Evolutionary conservation across 345 rosid genomes (phyloP), one percentile per base, ranked within the genome.

Genomic region (Salix viminalis): DNA sequence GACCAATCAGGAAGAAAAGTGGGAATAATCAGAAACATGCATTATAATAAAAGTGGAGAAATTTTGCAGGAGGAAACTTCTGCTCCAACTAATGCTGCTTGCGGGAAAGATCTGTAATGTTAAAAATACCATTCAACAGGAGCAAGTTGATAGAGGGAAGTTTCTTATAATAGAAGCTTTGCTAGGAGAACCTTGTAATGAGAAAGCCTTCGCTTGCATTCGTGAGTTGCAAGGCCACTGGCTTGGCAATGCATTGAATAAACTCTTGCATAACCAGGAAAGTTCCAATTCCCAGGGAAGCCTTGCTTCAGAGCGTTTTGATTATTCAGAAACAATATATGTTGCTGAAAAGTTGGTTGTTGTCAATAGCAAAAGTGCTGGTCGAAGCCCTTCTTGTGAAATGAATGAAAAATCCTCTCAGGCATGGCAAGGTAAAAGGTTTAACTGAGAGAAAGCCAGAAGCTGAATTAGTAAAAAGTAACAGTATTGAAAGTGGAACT

Each of bases 21-120:
- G 74, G 23, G 71, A 67, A 67, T 46, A 46, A 9, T 67, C 73
- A 23, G 15, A 75, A 50, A 34, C 62, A n/a, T 16, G 78, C 87
- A 36, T 77, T n/a, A n/a, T n/a, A n/a, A n/a, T n/a, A n/a, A n/a
- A n/a, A n/a, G n/a, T n/a, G 87, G 82, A 24, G 54, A 85, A 48
- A 39, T 82, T 14, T 65, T 85, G 78, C 78, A 19, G 50, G 76
- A 76, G 46, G 76, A 71, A 76, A 48, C 15, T 80, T 75, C 72
- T 68, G 32, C 44, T 56, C 60, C 24, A 15, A n/a, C 69, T 64
- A 46, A 73, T 73, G 24, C 73, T 42, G 13, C 62, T 66, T 16
- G 54, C 66, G 24, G n/a, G 23, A 62, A 65, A 26, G 62, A 39
- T 36, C 67, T 65, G 19, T 23, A 73, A 67, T 30, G 67, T 34